Evolutionary conservation across 2,329 filamentous ascomycete species (phyloP).

Genomic region (Hysterium pulicare): DNA sequence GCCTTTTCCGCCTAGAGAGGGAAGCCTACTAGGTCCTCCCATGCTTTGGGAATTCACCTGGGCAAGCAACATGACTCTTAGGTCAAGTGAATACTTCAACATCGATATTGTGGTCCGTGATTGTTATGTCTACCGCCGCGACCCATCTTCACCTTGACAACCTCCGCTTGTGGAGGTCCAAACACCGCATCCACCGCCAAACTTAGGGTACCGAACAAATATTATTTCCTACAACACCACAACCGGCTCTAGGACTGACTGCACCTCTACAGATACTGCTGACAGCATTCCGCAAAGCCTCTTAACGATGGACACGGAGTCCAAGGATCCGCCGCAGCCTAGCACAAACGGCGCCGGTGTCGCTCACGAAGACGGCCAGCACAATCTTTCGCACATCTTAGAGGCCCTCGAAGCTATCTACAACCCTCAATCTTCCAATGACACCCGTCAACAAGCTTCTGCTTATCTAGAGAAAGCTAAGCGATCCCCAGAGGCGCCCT

Average conservation of each 20-base stretch:
- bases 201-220: not conserved
- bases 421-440: slow-evolving; percentile 74
- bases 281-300: not conserved
- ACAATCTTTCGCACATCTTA: slow-evolving; percentile 64
- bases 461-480: slow-evolving; percentile 84
- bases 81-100: not conserved
- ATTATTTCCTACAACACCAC: not conserved
- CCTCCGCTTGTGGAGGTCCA: not conserved
- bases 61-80: not conserved
- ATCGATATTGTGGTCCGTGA: not conserved
- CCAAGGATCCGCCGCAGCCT: slow-evolving; percentile 24
- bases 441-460: slow-evolving; percentile 77
- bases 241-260: not conserved
- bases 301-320: slow-evolving; percentile 30
- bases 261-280: not conserved
- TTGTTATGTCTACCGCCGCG: not conserved
- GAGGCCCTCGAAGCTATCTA: slow-evolving; percentile 87
- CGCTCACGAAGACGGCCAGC: slow-evolving; percentile 6
- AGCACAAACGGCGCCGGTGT: slow-evolving; percentile 14
- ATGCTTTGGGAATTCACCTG: not conserved
- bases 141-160: not conserved
- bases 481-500: slow-evolving; percentile 71
- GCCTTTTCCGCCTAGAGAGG: not conserved
- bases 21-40: not conserved
- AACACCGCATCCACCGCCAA: not conserved